Conservation (phyloP, 2,329 filamentous ascomycete genomes). For the Cadophora gregata region DNA sequence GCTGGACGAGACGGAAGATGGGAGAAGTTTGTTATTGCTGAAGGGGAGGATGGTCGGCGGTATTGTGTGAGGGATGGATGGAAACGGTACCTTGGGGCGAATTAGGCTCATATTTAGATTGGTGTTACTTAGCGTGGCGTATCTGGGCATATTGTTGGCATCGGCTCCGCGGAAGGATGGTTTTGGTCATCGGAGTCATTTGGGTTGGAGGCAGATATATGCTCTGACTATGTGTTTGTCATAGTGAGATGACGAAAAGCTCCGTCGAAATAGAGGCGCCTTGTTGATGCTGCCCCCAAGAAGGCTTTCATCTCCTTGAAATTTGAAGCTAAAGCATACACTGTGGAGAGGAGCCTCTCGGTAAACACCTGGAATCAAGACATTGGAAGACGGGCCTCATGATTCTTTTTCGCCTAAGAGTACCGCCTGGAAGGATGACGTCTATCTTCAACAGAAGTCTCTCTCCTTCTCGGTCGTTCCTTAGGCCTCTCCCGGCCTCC, state of each 20-base stretch:
- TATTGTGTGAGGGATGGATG: slow-evolving; percentile 76
- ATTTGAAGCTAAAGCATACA: neutral
- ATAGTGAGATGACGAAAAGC: neutral
- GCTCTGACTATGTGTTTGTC: neutral
- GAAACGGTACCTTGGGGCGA: slow-evolving; percentile 73
- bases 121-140: slow-evolving; percentile 38
- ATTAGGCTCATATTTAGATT: slow-evolving; percentile 31
- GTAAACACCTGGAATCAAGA: neutral
- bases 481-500: slow-evolving; percentile 23
- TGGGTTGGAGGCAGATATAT: neutral
- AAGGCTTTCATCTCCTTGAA: neutral
- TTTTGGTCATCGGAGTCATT: slow-evolving; percentile 3
- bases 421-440: slow-evolving; percentile 27
- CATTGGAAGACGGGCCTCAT: neutral
- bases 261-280: neutral
- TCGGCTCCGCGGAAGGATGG: neutral
- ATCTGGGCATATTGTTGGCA: slow-evolving; percentile 17
- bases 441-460: slow-evolving; percentile 25
- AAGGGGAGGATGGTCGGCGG: slow-evolving; percentile 70
- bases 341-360: neutral
- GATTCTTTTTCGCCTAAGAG: slow-evolving; percentile 11
- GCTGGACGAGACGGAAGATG: slow-evolving; percentile 82
- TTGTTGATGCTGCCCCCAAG: neutral
- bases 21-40: slow-evolving; percentile 83
- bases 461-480: slow-evolving; percentile 30